Evolutionary conservation across 2,329 filamentous ascomycete species (phyloP).

Genomic region (Grosmannia serpens): DNA sequence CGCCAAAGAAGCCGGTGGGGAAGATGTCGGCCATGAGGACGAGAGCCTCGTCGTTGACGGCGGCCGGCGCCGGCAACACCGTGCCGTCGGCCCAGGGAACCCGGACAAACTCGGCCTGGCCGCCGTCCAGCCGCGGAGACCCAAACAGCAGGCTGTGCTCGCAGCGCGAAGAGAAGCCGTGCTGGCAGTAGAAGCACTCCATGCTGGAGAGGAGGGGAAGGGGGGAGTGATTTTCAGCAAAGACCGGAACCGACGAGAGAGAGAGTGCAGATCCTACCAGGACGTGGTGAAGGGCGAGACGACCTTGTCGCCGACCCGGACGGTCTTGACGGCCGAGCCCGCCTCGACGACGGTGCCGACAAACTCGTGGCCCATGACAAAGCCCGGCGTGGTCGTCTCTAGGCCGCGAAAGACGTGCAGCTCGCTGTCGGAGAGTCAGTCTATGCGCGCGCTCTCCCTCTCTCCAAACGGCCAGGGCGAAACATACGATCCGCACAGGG

Average conservation of each 20-base stretch:
- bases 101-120: constrained; percentile 72
- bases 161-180: constrained; percentile 68
- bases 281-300: constrained; percentile 76
- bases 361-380: constrained; percentile 76
- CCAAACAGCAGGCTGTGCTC: constrained; percentile 61
- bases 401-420: constrained; percentile 79
- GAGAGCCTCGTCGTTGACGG: constrained; percentile 61
- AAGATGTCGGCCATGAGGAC: constrained; percentile 92
- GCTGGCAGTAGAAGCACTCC: constrained; percentile 75
- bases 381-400: constrained; percentile 53
- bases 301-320: constrained; percentile 65
- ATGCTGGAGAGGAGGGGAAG: constrained; percentile 27
- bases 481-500: constrained; percentile 74
- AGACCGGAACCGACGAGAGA: too few species aligned
- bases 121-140: constrained; percentile 56
- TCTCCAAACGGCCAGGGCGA: not conserved
- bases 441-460: not conserved
- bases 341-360: constrained; percentile 61
- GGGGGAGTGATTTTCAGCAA: too few species aligned
- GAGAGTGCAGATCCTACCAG: constrained; percentile 46
- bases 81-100: constrained; percentile 74
- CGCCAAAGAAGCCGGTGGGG: constrained; percentile 76
- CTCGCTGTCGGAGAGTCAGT: constrained; percentile 43
- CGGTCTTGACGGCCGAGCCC: constrained; percentile 54
- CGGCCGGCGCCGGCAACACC: constrained; percentile 59